A percentile compares a stretch with the other conserved stretches of the same genome.
These are phyloP conservation scores for Arthrobotrys pseudoclavata DNA, from an alignment of 2,329 filamentous ascomycete genomes.

Conservation along the genomic window DNA sequence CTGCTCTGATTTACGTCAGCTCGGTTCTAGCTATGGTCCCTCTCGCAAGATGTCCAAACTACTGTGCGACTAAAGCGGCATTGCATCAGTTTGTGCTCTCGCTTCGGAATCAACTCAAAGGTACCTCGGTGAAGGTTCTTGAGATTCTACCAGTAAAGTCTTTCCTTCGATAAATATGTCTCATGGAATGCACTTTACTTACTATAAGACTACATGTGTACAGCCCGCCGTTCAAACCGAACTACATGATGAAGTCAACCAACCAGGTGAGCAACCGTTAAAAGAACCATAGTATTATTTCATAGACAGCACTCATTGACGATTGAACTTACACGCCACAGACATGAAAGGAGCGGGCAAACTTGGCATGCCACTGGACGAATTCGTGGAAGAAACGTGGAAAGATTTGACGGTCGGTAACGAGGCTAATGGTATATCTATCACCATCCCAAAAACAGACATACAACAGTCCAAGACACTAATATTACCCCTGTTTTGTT, in stretches of 20 bases:
- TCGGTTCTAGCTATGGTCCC: constrained; percentile 70
- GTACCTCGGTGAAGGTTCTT: constrained; percentile 67
- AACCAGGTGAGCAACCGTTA: constrained; percentile 63
- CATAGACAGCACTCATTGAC: neutral
- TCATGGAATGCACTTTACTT: neutral
- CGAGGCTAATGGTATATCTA: constrained; percentile 65
- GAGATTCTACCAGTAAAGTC: constrained; percentile 68
- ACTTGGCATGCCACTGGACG: constrained; percentile 69
- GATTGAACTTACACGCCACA: constrained; percentile 5
- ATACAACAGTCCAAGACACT: neutral
- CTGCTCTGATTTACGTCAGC: constrained; percentile 66
- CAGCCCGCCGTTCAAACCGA: constrained; percentile 64
- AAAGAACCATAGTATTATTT: neutral
- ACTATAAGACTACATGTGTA: neutral
- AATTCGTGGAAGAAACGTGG: constrained; percentile 69
- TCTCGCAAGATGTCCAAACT: constrained; percentile 68
- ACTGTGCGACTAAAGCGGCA: constrained; percentile 72
- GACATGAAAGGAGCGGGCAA: constrained; percentile 67
- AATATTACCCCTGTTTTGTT: too few relatives aligned
- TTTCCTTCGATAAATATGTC: neutral
- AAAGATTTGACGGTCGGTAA: constrained; percentile 67
- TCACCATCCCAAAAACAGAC: neutral
- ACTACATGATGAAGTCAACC: constrained; percentile 68
- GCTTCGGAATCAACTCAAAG: constrained; percentile 67
- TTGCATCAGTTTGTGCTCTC: constrained; percentile 69